Conservation (phyloP, 78 protist species). For the Andalucia godoyi region DNA sequence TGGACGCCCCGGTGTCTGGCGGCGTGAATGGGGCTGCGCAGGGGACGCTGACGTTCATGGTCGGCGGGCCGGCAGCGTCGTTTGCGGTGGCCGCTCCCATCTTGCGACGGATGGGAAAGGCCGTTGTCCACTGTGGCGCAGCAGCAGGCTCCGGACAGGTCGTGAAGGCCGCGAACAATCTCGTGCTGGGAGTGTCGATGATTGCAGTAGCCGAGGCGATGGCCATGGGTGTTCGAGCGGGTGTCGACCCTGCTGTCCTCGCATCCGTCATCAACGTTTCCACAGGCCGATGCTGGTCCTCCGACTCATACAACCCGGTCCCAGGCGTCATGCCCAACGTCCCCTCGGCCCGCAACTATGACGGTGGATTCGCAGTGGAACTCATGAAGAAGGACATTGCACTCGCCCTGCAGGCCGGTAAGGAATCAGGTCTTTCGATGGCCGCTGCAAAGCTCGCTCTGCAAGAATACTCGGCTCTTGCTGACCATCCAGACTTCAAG, state of each 20-base stretch:
- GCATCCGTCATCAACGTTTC: constrained; percentile 78
- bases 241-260: constrained; percentile 75
- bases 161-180: constrained; percentile 82
- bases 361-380: constrained; percentile 80
- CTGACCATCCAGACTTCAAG: neutral
- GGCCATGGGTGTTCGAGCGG: constrained; percentile 66
- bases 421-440: neutral
- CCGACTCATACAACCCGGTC: constrained; percentile 85
- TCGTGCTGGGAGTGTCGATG: constrained; percentile 74
- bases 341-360: constrained; percentile 37
- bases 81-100: constrained; percentile 39
- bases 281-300: constrained; percentile 84
- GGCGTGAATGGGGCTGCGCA: constrained; percentile 76
- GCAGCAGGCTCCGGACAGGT: constrained; percentile 31
- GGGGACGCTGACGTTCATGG: constrained; percentile 86
- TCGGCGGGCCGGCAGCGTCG: constrained; percentile 54
- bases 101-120: constrained; percentile 67
- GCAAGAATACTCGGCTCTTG: neutral
- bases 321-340: constrained; percentile 70
- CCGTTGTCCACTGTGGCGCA: constrained; percentile 72
- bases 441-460: neutral
- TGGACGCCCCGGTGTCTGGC: constrained; percentile 84
- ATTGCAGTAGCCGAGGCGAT: constrained; percentile 74
- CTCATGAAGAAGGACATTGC: constrained; percentile 83
- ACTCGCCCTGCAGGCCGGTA: constrained; percentile 67